Evolutionary conservation across 73 alveolate species (phyloP).

Genomic region (Paramecium octaurelia): DNA sequence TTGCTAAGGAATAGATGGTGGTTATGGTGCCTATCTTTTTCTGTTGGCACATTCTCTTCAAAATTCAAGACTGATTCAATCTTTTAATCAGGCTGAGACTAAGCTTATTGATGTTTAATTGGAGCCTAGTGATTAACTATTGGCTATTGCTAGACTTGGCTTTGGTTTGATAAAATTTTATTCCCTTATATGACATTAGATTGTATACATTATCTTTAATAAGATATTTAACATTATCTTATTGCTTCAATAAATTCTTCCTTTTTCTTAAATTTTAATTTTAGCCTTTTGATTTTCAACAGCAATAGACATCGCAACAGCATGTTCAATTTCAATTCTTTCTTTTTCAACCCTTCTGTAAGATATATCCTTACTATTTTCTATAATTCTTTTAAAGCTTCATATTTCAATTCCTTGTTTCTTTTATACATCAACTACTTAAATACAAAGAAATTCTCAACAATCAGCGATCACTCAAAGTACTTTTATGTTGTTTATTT

Average conservation of each 20-base stretch:
- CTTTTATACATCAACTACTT: slow-evolving; percentile 84
- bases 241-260: slow-evolving; percentile 51
- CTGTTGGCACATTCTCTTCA: not conserved
- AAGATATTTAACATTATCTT: slow-evolving; percentile 1
- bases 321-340: slow-evolving; percentile 61
- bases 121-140: not conserved
- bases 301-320: slow-evolving; percentile 55
- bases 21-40: not conserved
- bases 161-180: not conserved
- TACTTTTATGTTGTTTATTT: slow-evolving; percentile 68
- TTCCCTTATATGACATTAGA: not conserved
- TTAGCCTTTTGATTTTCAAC: slow-evolving; percentile 55
- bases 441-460: slow-evolving; percentile 75
- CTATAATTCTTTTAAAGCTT: slow-evolving; percentile 68
- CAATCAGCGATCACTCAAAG: slow-evolving; percentile 69
- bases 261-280: slow-evolving; percentile 30
- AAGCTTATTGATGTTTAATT: not conserved
- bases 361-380: not conserved
- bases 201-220: not conserved
- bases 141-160: not conserved
- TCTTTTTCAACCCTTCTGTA: not conserved
- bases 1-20: not conserved
- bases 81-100: not conserved
- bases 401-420: slow-evolving; percentile 79
- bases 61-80: not conserved